These are phyloP conservation scores for Madurella mycetomatis DNA, from an alignment of 2,329 filamentous ascomycete genomes.

Conservation along the genomic window DNA sequence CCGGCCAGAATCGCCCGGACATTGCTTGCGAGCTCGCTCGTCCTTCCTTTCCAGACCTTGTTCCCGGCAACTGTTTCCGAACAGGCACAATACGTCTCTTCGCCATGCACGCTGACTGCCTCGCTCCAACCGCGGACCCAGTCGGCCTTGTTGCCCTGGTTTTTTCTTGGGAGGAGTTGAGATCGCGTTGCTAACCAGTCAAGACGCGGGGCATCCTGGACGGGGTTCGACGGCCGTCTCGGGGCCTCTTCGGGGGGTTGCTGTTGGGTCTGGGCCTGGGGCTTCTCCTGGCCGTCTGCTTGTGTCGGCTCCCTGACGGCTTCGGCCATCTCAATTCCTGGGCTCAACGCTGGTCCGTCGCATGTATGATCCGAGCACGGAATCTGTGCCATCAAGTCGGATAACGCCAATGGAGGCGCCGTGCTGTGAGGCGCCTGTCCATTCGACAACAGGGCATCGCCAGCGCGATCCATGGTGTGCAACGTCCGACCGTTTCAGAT, in stretches of 20 bases:
- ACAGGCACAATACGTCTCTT: slow-evolving; percentile 26
- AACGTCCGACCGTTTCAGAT: not conserved
- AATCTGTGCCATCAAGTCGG: slow-evolving; percentile 23
- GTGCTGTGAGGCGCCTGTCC: slow-evolving; percentile 14
- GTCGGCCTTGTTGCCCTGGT: slow-evolving; percentile 24
- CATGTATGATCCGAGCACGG: slow-evolving; percentile 18
- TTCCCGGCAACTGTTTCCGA: slow-evolving; percentile 17
- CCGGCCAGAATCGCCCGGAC: slow-evolving; percentile 16
- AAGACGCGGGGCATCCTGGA: slow-evolving; percentile 3
- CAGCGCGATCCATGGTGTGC: slow-evolving; percentile 12
- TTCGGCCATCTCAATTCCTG: slow-evolving; percentile 1
- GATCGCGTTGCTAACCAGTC: slow-evolving; percentile 25
- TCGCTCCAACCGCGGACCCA: slow-evolving; percentile 28
- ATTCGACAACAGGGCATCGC: slow-evolving; percentile 10
- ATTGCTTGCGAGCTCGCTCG: slow-evolving; percentile 17
- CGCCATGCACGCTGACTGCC: slow-evolving; percentile 21
- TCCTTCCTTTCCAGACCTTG: slow-evolving; percentile 11
- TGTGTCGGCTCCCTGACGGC: not conserved
- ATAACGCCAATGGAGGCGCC: slow-evolving; percentile 23
- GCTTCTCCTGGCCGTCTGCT: not conserved
- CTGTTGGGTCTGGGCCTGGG: not conserved
- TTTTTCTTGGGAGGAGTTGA: slow-evolving; percentile 23
- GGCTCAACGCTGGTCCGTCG: slow-evolving; percentile 10
- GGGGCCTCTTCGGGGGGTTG: not conserved
- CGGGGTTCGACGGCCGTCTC: not conserved